Evolutionary conservation across 805 yeast genomes (phyloP).

Genomic region (Candida xyloterini): DNA sequence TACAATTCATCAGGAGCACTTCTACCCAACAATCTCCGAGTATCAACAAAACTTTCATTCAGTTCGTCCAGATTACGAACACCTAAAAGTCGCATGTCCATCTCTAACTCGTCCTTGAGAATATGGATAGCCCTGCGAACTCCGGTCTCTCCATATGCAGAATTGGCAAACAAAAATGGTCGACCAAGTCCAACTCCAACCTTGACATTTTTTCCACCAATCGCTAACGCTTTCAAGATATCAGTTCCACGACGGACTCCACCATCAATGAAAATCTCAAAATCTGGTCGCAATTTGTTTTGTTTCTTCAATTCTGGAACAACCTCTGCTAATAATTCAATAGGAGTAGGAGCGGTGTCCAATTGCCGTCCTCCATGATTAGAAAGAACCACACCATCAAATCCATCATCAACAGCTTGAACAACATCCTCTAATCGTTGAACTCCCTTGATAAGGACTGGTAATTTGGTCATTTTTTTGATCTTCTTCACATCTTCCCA

Average conservation of each 20-base stretch:
- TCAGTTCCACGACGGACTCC: constrained; percentile 71
- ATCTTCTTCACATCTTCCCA: constrained; percentile 67
- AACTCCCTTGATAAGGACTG: constrained; percentile 78
- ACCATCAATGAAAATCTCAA: constrained; percentile 65
- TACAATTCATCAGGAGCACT: constrained; percentile 33
- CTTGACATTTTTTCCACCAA: constrained; percentile 71
- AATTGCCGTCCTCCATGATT: constrained; percentile 91
- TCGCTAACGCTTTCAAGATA: constrained; percentile 59
- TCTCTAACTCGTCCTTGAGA: constrained; percentile 64
- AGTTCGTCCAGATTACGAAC: constrained; percentile 60
- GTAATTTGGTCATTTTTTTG: constrained; percentile 54
- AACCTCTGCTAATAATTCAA: constrained; percentile 71
- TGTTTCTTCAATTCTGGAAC: constrained; percentile 47
- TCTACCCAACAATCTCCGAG: constrained; percentile 34
- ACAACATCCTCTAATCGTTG: constrained; percentile 79
- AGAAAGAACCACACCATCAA: constrained; percentile 75
- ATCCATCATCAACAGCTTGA: constrained; percentile 67
- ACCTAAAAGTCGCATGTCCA: constrained; percentile 80
- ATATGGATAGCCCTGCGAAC: constrained; percentile 58
- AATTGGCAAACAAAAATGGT: constrained; percentile 62
- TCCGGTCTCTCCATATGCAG: constrained; percentile 63
- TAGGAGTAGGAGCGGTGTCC: constrained; percentile 76
- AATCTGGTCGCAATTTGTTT: constrained; percentile 44
- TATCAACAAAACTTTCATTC: constrained; percentile 60
- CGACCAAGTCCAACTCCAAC: constrained; percentile 71